These are phyloP conservation scores for Penicillium sclerotigenum DNA, from an alignment of 2,329 filamentous ascomycete genomes.

Conservation along the genomic window DNA sequence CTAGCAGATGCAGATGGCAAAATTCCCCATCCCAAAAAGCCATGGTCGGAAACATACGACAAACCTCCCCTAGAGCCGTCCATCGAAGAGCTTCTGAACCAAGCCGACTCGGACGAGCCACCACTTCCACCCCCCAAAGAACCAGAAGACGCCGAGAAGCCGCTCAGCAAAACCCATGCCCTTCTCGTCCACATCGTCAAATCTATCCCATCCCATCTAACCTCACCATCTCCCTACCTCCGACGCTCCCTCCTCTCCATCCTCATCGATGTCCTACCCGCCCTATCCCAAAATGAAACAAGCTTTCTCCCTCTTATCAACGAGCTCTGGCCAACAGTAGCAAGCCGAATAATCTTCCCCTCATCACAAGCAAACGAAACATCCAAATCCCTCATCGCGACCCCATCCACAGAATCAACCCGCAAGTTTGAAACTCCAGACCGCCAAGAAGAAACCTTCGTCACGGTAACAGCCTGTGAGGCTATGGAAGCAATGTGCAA, in stretches of 20 bases:
- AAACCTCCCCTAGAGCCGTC: constrained; percentile 26
- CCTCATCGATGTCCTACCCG: constrained; percentile 67
- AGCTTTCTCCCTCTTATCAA: constrained; percentile 86
- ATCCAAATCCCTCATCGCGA: constrained; percentile 33
- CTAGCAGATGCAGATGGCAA: constrained; percentile 23
- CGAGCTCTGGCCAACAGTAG: constrained; percentile 80
- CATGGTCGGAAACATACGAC: constrained; percentile 32
- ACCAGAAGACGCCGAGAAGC: constrained; percentile 55
- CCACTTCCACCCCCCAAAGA: constrained; percentile 44
- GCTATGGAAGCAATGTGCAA: constrained; percentile 67
- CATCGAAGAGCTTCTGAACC: constrained; percentile 33
- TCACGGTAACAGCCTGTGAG: constrained; percentile 67
- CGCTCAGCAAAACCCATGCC: constrained; percentile 71
- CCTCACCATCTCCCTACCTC: constrained; percentile 75
- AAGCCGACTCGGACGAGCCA: constrained; percentile 35
- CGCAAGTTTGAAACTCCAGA: constrained; percentile 44
- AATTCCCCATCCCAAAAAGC: constrained; percentile 31
- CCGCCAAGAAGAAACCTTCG: constrained; percentile 42
- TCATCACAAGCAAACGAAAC: constrained; percentile 55
- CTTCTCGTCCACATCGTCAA: constrained; percentile 77
- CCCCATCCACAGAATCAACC: constrained; percentile 46
- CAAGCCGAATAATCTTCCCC: constrained; percentile 36
- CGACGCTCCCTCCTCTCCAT: constrained; percentile 75
- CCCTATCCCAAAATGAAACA: constrained; percentile 73
- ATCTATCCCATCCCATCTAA: constrained; percentile 86